Evolutionary conservation across 306 rosid species (phyloP).

Genomic region (Vigna angularis): DNA sequence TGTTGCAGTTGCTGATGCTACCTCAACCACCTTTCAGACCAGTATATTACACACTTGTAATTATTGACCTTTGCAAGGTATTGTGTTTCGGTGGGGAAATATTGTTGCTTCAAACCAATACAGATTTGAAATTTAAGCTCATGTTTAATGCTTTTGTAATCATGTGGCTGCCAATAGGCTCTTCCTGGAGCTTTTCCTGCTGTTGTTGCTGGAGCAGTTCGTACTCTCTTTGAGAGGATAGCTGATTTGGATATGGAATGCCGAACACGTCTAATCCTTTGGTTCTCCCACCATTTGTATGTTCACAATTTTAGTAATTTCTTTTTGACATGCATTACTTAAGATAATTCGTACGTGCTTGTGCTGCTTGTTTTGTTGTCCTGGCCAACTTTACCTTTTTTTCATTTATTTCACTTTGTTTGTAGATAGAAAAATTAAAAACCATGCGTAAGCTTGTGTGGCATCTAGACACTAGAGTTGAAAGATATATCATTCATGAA

Average conservation of each 20-base stretch:
- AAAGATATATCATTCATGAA: background rate
- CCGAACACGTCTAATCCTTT: slow-evolving; percentile 91
- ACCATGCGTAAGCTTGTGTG: background rate
- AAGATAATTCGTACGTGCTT: slow-evolving; percentile 17
- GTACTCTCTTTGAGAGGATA: slow-evolving; percentile 92
- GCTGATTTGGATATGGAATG: slow-evolving; percentile 98
- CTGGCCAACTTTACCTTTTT: background rate
- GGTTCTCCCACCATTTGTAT: slow-evolving; percentile 99
- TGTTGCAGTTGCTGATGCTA: slow-evolving; percentile 89
- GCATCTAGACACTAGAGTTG: background rate
- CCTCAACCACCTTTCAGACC: slow-evolving; percentile 98
- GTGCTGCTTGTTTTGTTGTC: background rate
- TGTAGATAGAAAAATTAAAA: background rate
- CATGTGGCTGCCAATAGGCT: slow-evolving; percentile 64
- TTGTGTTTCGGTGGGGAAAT: slow-evolving; percentile 11
- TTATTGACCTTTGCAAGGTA: slow-evolving; percentile 99
- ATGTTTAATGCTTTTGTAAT: slow-evolving; percentile 43
- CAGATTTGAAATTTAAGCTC: background rate
- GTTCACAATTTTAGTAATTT: slow-evolving; percentile 45
- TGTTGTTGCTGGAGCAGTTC: slow-evolving; percentile 98
- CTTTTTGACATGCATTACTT: slow-evolving; percentile 18
- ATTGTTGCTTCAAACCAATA: slow-evolving; percentile 4
- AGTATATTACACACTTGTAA: slow-evolving; percentile 84
- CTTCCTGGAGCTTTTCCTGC: slow-evolving; percentile 99
- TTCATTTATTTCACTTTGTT: slow-evolving; percentile 8